These are phyloP conservation scores for Skeletonema potamos DNA, from an alignment of 108 stramenopile genomes.

Conservation along the genomic window DNA sequence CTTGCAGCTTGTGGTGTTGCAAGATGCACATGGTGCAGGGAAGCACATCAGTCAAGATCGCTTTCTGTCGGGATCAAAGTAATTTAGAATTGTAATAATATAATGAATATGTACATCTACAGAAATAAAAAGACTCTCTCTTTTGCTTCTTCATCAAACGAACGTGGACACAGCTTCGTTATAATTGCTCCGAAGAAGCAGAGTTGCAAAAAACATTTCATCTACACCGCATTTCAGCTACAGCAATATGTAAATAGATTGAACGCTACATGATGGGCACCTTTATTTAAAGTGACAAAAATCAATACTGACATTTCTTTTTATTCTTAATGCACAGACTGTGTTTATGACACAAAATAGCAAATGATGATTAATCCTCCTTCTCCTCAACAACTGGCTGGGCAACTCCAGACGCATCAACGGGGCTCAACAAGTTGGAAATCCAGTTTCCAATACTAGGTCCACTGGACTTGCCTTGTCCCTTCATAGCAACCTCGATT, in stretches of 20 bases:
- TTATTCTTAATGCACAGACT: not conserved
- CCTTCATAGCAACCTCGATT: constrained; percentile 74
- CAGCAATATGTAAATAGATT: too few species aligned
- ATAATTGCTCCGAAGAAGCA: too few species aligned
- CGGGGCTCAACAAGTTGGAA: constrained; percentile 68
- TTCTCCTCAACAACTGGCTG: constrained; percentile 25
- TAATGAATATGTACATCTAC: not conserved
- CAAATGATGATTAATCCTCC: not conserved
- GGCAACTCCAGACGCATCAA: constrained; percentile 61
- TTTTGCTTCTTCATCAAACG: too few species aligned
- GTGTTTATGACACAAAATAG: not conserved
- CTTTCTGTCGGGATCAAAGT: not conserved
- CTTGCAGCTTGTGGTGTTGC: constrained; percentile 24
- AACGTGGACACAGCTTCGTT: too few species aligned
- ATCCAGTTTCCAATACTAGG: constrained; percentile 85
- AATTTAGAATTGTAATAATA: not conserved
- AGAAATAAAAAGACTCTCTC: too few species aligned
- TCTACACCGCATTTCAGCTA: too few species aligned
- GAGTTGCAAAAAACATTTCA: too few species aligned
- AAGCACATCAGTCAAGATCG: not conserved
- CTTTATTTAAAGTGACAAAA: too few species aligned
- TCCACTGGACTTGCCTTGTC: constrained; percentile 25
- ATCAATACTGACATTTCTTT: not conserved
- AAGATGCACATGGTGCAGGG: constrained; percentile 4
- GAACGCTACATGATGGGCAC: too few species aligned